A percentile compares a stretch with the other conserved stretches of the same genome.
These are phyloP conservation scores for Boletus reticulatus DNA, from an alignment of 768 basidiomycete species.

Conservation along the genomic window DNA sequence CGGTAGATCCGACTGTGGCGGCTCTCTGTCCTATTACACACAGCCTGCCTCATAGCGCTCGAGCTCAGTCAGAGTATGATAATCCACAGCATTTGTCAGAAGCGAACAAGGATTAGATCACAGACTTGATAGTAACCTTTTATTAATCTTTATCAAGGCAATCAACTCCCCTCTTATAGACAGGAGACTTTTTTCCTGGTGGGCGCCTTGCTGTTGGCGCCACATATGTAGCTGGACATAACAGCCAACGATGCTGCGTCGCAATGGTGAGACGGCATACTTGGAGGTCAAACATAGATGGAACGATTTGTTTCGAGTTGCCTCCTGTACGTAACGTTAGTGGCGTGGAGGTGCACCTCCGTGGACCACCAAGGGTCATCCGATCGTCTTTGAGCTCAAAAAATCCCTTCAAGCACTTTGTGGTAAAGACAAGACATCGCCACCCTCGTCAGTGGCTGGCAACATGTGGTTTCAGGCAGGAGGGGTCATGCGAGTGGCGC, in stretches of 20 bases:
- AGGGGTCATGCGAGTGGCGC: constrained; percentile 17
- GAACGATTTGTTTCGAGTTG: constrained; percentile 5
- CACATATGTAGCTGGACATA: constrained; percentile 3
- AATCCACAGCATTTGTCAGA: constrained; percentile 8
- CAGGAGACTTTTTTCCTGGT: not conserved
- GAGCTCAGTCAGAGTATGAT: no score
- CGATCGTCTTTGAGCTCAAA: not conserved
- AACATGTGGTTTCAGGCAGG: constrained; percentile 26
- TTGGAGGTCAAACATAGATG: not conserved
- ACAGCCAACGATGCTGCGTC: not conserved
- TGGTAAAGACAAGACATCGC: constrained; percentile 3
- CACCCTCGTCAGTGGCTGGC: constrained; percentile 17
- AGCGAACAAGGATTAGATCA: constrained; percentile 4
- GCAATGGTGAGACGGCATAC: constrained; percentile 8
- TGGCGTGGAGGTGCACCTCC: constrained; percentile 20
- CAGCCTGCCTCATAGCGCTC: no score
- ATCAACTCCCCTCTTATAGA: constrained; percentile 8
- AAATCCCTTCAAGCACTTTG: constrained; percentile 7
- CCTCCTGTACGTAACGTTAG: constrained; percentile 18
- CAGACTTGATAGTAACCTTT: constrained; percentile 1
- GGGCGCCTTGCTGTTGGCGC: constrained; percentile 13
- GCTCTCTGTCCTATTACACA: no score
- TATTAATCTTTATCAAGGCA: not conserved
- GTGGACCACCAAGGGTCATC: constrained; percentile 8
- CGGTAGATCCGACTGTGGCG: not conserved